These are phyloP conservation scores for Penicillium occitanis DNA, from an alignment of 2,329 filamentous ascomycete species.

Conservation along the genomic window DNA sequence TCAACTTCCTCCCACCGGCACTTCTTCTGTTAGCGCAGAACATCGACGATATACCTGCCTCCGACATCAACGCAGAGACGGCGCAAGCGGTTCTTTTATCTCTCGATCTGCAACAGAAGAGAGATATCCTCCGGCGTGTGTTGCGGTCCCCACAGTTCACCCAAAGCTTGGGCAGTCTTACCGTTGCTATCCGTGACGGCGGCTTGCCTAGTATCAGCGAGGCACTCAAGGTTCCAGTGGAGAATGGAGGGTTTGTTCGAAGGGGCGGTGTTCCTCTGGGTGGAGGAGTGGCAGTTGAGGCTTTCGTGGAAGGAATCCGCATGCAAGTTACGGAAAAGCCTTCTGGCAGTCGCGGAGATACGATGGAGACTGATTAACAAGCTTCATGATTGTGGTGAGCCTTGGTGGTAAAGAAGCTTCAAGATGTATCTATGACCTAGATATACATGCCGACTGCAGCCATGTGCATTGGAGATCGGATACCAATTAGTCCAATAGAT, in stretches of 20 bases:
- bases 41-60: conserved; percentile 58
- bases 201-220: conserved; percentile 87
- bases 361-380: conserved; percentile 13
- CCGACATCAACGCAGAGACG: conserved; percentile 67
- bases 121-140: conserved; percentile 74
- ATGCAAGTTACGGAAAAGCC: conserved; percentile 64
- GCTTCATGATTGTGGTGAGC: background rate
- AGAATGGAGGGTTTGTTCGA: conserved; percentile 78
- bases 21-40: conserved; percentile 75
- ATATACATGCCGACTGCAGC: background rate
- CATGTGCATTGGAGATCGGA: background rate
- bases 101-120: conserved; percentile 74
- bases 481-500: background rate
- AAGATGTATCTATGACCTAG: background rate
- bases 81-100: conserved; percentile 72
- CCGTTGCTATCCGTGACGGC: conserved; percentile 83
- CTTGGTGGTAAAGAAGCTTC: background rate
- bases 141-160: conserved; percentile 86
- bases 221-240: conserved; percentile 75
- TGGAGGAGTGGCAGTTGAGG: conserved; percentile 83
- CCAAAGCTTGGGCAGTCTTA: conserved; percentile 81
- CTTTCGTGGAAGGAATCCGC: conserved; percentile 87
- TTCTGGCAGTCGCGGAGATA: conserved; percentile 21
- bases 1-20: conserved; percentile 74
- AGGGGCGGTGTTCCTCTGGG: conserved; percentile 80